A percentile compares a stretch with the other conserved stretches of the same genome.
Conservation (phyloP, 1,139 yeast species). For the Spathaspora sp. region DNA sequence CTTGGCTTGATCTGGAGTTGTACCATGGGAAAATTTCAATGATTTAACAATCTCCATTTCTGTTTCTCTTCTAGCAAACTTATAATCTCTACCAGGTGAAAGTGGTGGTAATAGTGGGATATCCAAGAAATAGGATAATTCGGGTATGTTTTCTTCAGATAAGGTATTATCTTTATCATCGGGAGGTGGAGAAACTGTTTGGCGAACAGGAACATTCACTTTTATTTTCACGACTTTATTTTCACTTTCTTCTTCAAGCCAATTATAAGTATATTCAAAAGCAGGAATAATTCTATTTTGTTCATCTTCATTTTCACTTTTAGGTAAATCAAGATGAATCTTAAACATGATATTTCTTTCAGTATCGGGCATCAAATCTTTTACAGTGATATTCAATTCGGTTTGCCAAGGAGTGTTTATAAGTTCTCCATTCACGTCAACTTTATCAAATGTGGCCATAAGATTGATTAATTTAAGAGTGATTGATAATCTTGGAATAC, state of each 20-base stretch:
- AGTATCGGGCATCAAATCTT: slow-evolving; percentile 16
- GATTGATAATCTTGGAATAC: slow-evolving; percentile 12
- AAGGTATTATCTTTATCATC: not conserved
- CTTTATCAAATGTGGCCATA: slow-evolving; percentile 9
- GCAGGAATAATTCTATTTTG: slow-evolving; percentile 6
- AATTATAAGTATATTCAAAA: slow-evolving; percentile 8
- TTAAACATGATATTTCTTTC: slow-evolving; percentile 20
- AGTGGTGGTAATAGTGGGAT: slow-evolving; percentile 28
- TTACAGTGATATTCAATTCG: slow-evolving; percentile 12
- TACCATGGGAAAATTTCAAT: slow-evolving; percentile 12
- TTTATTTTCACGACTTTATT: not conserved
- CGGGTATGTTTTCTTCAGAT: not conserved
- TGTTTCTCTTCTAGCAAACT: slow-evolving; percentile 30
- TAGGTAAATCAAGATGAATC: slow-evolving; percentile 12
- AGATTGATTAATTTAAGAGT: slow-evolving; percentile 5
- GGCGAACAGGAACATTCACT: slow-evolving; percentile 2
- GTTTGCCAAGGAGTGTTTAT: not conserved
- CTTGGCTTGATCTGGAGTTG: slow-evolving; percentile 5
- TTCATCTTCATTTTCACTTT: slow-evolving; percentile 3
- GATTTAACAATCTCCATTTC: slow-evolving; percentile 28
- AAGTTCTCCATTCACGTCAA: slow-evolving; percentile 25
- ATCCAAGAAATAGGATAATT: slow-evolving; percentile 13
- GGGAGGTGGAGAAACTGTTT: slow-evolving; percentile 4
- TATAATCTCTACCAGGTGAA: slow-evolving; percentile 30
- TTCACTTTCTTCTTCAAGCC: slow-evolving; percentile 7